Base-by-base conservation (phyloP, 495 filamentous ascomycete genomes). In the Podospora pseudoanserina region DNA sequence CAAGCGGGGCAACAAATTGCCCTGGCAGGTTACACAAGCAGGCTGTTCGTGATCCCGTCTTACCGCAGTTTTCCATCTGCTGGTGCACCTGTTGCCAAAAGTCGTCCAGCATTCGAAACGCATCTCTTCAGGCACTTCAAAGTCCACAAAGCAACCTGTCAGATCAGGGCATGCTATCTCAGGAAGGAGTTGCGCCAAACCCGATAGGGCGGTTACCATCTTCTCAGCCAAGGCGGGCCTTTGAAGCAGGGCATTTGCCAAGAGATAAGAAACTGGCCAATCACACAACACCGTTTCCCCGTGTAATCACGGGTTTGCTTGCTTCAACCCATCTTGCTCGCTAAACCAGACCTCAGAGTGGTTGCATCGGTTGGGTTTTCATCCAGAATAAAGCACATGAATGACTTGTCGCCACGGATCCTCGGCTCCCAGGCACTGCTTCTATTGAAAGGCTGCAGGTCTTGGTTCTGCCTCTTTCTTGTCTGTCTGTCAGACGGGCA, bases 371-470 rank as follows among this genome's bases (percentile, higher is more conserved):
- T 49, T 49, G 39, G 39, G 39, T 49, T 49, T 49, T 49, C 13
- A 49, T 49, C 39, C 9, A 49, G 2, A 5, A 49, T 49, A 49
- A 49, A 49, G 13, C 6, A 49, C 5, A 49, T 7, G 23, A 23
- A 32, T 49, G 55, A 20, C n/a, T 58, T 58, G n/a, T 7, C n/a
- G 18, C 55, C 55, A 58, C 55, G n/a, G 55, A 20, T 20, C 55
- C n/a, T 26, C 23, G n/a, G 55, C 55, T 58, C n/a, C 2, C 55
- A 13, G 55, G 55, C n/a, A 58, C 18, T 26, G n/a, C 23, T 58
- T 19, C 55, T 58, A 58, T 58, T 58, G 55, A 58, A 58, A 58
- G 23, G 55, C 55, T 58, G 55, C 55, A 58, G 55, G 55, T 58
- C 55, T 58, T 58, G 55, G 55, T 56, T 18, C 15, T 32, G 39